These are phyloP conservation scores for Didymella pinodella DNA, from an alignment of 2,329 filamentous ascomycete species.

Conservation along the genomic window DNA sequence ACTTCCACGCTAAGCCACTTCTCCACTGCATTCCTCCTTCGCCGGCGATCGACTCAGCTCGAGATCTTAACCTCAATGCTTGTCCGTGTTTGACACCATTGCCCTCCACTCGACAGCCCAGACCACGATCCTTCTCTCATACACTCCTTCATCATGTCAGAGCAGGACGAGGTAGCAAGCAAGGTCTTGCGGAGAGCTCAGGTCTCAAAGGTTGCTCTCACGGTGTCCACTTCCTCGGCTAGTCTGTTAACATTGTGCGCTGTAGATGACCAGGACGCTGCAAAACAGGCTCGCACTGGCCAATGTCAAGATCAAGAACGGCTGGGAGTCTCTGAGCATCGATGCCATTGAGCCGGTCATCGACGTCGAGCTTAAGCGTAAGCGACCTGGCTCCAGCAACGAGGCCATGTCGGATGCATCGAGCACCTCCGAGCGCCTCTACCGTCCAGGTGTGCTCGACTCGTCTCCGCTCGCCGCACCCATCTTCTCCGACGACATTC, in stretches of 20 bases:
- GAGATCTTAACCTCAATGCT: constrained; percentile 18
- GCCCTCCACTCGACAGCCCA: constrained; percentile 11
- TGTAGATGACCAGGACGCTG: constrained; percentile 87
- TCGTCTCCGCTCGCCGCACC: constrained; percentile 85
- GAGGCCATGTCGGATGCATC: constrained; percentile 88
- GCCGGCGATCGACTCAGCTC: constrained; percentile 21
- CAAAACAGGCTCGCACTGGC: constrained; percentile 94
- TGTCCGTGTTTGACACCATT: constrained; percentile 12
- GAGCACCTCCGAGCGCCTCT: constrained; percentile 78
- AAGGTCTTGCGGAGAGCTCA: constrained; percentile 55
- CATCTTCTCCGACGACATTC: constrained; percentile 83
- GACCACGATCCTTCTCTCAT: constrained; percentile 15
- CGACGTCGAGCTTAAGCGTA: constrained; percentile 78
- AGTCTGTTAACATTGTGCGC: constrained; percentile 13
- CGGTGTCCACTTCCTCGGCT: constrained; percentile 15
- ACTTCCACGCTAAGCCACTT: constrained; percentile 18
- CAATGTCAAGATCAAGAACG: constrained; percentile 96
- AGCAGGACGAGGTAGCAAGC: constrained; percentile 52
- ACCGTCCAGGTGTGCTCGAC: constrained; percentile 73
- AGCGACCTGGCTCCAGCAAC: constrained; percentile 69
- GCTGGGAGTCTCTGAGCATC: constrained; percentile 89
- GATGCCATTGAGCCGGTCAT: constrained; percentile 85
- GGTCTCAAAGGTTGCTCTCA: constrained; percentile 52
- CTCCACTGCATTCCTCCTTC: constrained; percentile 24
- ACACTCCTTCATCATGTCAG: constrained; percentile 41